Conservation (phyloP, 352 stramenopile genomes). For the Elongisporangium anandrum region DNA sequence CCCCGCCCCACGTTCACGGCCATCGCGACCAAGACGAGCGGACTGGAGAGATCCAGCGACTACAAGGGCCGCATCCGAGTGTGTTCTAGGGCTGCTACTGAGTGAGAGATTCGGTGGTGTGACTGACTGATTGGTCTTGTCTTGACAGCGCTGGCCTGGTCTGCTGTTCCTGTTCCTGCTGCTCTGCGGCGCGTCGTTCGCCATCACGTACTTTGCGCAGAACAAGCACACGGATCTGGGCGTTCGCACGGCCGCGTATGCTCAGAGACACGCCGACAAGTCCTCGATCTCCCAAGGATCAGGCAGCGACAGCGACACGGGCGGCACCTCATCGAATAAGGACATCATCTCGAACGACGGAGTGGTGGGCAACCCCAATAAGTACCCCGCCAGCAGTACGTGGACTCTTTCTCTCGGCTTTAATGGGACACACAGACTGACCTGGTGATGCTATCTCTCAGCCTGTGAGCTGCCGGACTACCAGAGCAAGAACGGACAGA, state of each 20-base stretch:
- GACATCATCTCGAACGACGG: conserved; percentile 53
- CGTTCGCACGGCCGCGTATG: conserved; percentile 17
- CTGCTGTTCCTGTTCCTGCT: conserved; percentile 32
- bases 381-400: conserved; percentile 20
- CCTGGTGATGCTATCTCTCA: conserved; percentile 4
- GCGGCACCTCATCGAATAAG: conserved; percentile 18
- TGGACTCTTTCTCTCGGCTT: conserved; percentile 1
- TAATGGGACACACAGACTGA: too few relatives aligned
- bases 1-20: neutral
- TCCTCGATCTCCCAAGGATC: conserved; percentile 3
- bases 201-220: conserved; percentile 24
- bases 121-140: conserved; percentile 2
- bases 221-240: conserved; percentile 12
- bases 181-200: conserved; percentile 20
- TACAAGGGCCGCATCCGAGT: conserved; percentile 61
- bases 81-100: conserved; percentile 3
- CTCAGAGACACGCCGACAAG: conserved; percentile 17
- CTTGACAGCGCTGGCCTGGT: conserved; percentile 34
- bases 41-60: conserved; percentile 14
- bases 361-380: conserved; percentile 43
- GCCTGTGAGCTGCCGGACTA: conserved; percentile 34
- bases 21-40: neutral
- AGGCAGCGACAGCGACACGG: conserved; percentile 9
- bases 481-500: conserved; percentile 32
- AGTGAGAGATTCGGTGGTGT: neutral